Evolutionary conservation across 1,284 basidiomycete genomes (phyloP).

Genomic region (Cryptococcus sp.): DNA sequence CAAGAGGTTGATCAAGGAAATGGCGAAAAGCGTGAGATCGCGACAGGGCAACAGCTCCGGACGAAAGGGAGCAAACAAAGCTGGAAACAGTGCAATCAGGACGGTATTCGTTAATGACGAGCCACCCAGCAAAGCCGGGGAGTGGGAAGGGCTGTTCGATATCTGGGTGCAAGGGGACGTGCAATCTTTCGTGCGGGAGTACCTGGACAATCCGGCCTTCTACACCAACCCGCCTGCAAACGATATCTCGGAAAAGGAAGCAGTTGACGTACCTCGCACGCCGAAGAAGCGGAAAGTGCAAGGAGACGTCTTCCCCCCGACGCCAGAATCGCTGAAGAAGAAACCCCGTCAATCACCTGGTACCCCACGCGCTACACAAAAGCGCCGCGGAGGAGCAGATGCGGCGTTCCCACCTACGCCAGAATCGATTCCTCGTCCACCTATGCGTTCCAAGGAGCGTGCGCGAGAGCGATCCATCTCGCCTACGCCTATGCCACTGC

Average conservation of each 20-base stretch:
- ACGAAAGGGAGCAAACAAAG: conserved; percentile 7
- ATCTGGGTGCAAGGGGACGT: conserved; percentile 88
- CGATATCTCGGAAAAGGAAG: not conserved
- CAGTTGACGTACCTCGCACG: not conserved
- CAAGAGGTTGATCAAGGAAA: conserved; percentile 88
- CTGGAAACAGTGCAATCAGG: conserved; percentile 54
- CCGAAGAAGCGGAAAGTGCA: not conserved
- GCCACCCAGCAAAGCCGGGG: conserved; percentile 77
- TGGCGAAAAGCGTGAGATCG: conserved; percentile 71
- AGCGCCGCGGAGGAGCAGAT: not conserved
- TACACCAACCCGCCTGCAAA: not conserved
- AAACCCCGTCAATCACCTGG: not conserved
- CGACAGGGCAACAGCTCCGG: conserved; percentile 23
- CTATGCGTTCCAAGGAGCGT: not conserved
- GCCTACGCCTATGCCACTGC: not conserved
- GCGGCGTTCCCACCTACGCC: not conserved
- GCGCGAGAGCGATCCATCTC: not conserved
- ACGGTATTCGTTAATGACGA: conserved; percentile 86
- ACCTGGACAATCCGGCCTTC: conserved; percentile 13
- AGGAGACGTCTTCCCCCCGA: not conserved
- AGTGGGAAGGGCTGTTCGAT: conserved; percentile 91
- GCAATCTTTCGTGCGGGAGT: conserved; percentile 65
- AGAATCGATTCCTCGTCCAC: not conserved
- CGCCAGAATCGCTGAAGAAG: not conserved
- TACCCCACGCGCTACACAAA: no score